Conservation (phyloP, 2,329 filamentous ascomycete genomes). For the Botrytis squamosa region DNA sequence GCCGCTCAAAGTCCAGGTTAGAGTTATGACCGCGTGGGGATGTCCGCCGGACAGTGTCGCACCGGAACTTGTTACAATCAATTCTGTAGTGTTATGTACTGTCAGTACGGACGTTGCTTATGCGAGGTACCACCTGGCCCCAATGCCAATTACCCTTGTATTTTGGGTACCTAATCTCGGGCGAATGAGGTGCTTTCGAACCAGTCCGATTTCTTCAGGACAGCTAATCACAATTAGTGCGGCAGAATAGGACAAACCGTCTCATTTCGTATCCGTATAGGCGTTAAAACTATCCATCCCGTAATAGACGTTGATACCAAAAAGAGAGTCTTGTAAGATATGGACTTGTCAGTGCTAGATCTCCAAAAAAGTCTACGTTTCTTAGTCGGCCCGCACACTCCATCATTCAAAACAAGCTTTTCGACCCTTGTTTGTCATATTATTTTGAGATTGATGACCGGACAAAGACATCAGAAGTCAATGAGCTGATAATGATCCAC, state of each 20-base stretch:
- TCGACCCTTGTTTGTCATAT: conserved; percentile 19
- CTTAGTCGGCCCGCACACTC: conserved; percentile 14
- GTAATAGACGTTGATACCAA: conserved; percentile 16
- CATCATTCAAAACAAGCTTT: conserved; percentile 20
- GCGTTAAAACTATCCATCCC: conserved; percentile 3
- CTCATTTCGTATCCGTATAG: conserved; percentile 21
- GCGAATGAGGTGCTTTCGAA: conserved; percentile 16
- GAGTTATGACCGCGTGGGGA: conserved; percentile 17
- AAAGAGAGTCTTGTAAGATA: conserved; percentile 13
- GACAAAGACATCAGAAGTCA: conserved; percentile 19
- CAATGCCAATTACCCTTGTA: conserved; percentile 18
- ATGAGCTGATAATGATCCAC: conserved; percentile 20
- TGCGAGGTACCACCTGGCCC: conserved; percentile 10
- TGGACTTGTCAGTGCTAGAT: conserved; percentile 6
- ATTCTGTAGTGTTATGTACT: conserved; percentile 19
- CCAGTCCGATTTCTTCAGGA: conserved; percentile 12
- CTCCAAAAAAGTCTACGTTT: not conserved
- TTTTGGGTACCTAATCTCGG: conserved; percentile 23
- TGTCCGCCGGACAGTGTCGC: conserved; percentile 23
- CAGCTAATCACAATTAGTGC: conserved; percentile 13
- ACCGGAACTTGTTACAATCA: conserved; percentile 21
- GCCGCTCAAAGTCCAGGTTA: conserved; percentile 1
- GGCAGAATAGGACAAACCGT: conserved; percentile 8
- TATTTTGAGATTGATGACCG: conserved; percentile 20
- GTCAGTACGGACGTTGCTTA: conserved; percentile 23